Percentiles rank a stretch among this genome's conserved stretches.
Conservation (phyloP, 495 filamentous ascomycete genomes). For the Aspergillus olivimuriae region DNA sequence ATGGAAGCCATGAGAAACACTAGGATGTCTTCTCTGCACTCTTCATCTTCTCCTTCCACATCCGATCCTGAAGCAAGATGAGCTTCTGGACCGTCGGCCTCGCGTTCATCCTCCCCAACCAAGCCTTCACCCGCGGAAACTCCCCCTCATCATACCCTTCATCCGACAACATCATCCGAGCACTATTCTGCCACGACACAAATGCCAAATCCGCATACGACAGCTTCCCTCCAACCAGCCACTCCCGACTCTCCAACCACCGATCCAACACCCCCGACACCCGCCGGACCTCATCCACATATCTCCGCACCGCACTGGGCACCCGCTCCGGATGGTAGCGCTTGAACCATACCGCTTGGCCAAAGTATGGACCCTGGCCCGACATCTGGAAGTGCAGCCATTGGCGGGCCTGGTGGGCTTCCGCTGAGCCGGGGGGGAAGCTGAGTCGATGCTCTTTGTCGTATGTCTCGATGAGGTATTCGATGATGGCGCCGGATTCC, state of each 20-base stretch:
- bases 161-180: not conserved
- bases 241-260: not conserved
- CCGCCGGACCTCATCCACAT: slow-evolving; percentile 45
- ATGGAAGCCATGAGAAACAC: no score
- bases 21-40: not conserved
- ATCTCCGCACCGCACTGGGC: slow-evolving; percentile 46
- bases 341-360: slow-evolving; percentile 44
- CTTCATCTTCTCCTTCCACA: not conserved
- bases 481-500: slow-evolving; percentile 56
- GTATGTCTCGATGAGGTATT: slow-evolving; percentile 3
- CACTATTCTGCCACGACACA: slow-evolving; percentile 1
- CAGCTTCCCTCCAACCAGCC: not conserved
- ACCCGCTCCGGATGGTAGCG: slow-evolving; percentile 43
- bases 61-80: not conserved
- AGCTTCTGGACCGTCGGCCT: not conserved
- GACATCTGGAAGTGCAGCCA: slow-evolving; percentile 52
- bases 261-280: slow-evolving; percentile 37
- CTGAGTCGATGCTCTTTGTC: slow-evolving; percentile 1
- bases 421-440: not conserved
- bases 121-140: not conserved
- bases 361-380: slow-evolving; percentile 56
- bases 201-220: slow-evolving; percentile 1
- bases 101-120: slow-evolving; percentile 3
- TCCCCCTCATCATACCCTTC: not conserved
- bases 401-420: slow-evolving; percentile 39